A percentile compares a stretch with the other conserved stretches of the same genome.
Evolutionary conservation across 23 red algal species (phyloP).

Genomic region (Gracilaria vermiculophylla): DNA sequence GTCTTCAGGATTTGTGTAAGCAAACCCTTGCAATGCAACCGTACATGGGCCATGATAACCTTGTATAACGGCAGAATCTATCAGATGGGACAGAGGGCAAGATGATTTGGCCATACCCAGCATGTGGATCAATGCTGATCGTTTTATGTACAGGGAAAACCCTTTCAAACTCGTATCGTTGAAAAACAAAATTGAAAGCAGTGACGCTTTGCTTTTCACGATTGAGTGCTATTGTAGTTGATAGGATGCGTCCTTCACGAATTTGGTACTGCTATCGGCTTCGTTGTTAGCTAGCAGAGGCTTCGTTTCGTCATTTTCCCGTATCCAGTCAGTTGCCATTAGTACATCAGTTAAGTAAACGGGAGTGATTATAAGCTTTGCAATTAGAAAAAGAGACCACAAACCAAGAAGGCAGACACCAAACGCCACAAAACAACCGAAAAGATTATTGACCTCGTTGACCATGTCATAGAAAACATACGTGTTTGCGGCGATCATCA

Average conservation of each 20-base stretch:
- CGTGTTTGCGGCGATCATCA: slow-evolving; percentile 4
- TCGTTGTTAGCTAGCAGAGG: neutral
- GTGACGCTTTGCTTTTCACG: neutral
- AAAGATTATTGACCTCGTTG: neutral
- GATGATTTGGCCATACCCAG: no score
- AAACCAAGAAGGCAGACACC: neutral
- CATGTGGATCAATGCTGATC: no score
- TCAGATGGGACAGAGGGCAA: no score
- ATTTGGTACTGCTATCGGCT: neutral
- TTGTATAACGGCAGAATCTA: no score
- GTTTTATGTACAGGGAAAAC: no score
- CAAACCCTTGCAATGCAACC: no score
- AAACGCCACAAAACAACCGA: neutral
- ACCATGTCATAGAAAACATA: slow-evolving; percentile 20
- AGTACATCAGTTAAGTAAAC: neutral
- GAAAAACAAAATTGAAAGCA: no score
- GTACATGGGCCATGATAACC: no score
- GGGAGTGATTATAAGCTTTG: slow-evolving; percentile 8
- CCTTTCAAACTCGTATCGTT: no score
- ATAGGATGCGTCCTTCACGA: neutral
- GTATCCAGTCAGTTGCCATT: neutral
- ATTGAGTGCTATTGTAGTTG: neutral
- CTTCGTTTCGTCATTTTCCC: neutral
- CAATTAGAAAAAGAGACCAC: neutral
- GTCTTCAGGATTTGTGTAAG: no score